Base-by-base conservation (phyloP, 2,329 filamentous ascomycete species). In the Anthostomella pinea region DNA sequence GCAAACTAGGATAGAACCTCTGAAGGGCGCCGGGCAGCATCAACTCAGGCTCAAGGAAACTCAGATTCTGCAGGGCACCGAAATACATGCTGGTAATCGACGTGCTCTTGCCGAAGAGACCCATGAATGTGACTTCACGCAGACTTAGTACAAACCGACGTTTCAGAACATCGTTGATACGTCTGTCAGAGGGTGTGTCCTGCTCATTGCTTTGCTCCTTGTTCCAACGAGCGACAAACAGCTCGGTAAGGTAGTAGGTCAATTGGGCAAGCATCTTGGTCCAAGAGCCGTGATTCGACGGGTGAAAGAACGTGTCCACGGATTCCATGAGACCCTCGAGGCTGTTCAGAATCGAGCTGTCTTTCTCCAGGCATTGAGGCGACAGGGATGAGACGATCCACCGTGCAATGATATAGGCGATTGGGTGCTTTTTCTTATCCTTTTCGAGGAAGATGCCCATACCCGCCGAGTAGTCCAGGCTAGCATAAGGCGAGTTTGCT, bases 181-280 rank as follows among this genome's bases (percentile, higher is more conserved):
- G 83, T 35, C 93, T 81, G 33, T 90, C 87, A 24, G 75, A 66
- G 0, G 91, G 90, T 2, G 91, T 78, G 28, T 95, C 85, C 66
- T 95, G 83, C 67, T 98, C 94, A 18, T 88, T 89, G 56, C 81
- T 95, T 58, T 86, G 84, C 65, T 98, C 93, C 34, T 91, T 81
- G 58, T 98, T 97, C 90, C 90, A 98, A 34, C 93, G 83, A 67
- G 95, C 93, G 27, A 98, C 87, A 61, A 98, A 98, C 54, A 95
- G 90, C 60, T 98, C 93, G 3, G 90, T 84, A 5, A 98, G 72
- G 62, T 95, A 95, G 59, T 90, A 90, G 5, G 93, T 87, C 35
- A 98, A 73, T 62, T 97, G 91, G 3, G 89, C 85, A 27, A 98
- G 69, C 48, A 91, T 85, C 53, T 81, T 88, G 2, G 91, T 95